Evolutionary conservation across 2,329 filamentous ascomycete species (phyloP).

Genomic region (Plectosphaerella plurivora): DNA sequence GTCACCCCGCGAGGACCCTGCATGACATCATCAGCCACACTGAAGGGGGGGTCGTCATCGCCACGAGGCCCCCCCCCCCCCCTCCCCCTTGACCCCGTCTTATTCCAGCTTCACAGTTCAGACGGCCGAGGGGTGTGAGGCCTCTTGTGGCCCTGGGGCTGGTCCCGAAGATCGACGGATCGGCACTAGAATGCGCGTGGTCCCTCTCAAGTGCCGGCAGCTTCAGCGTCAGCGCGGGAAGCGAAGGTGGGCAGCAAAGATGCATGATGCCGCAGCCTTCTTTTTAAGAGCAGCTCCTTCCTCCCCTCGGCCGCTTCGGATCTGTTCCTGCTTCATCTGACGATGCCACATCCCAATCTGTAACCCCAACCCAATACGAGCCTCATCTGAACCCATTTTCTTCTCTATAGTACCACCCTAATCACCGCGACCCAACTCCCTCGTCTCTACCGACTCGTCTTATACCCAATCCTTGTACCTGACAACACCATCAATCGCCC

Average conservation of each 20-base stretch:
- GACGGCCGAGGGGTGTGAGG: neutral
- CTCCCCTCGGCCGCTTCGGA: neutral
- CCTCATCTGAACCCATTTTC: neutral
- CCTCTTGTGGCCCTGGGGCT: neutral
- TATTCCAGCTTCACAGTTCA: neutral
- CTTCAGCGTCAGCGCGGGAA: neutral
- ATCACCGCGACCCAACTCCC: neutral
- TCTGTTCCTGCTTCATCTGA: too few relatives aligned
- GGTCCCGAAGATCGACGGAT: neutral
- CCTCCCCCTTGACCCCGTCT: neutral
- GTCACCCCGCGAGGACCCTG: neutral
- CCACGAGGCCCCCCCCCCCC: neutral
- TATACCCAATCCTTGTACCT: neutral
- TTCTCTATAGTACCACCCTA: neutral
- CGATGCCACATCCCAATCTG: too few relatives aligned
- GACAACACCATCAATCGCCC: slow-evolving; percentile 7
- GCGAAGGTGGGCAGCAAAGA: neutral
- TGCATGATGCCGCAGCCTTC: neutral
- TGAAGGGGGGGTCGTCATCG: neutral
- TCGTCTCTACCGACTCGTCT: neutral
- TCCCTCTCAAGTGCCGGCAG: neutral
- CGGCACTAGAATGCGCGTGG: neutral
- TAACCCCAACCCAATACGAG: too few relatives aligned
- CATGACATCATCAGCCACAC: slow-evolving; percentile 4
- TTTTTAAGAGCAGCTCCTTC: neutral